A percentile compares a stretch with the other conserved stretches of the same genome.
Evolutionary conservation across 352 stramenopile species (phyloP).

Genomic region (Pythium periplocum): DNA sequence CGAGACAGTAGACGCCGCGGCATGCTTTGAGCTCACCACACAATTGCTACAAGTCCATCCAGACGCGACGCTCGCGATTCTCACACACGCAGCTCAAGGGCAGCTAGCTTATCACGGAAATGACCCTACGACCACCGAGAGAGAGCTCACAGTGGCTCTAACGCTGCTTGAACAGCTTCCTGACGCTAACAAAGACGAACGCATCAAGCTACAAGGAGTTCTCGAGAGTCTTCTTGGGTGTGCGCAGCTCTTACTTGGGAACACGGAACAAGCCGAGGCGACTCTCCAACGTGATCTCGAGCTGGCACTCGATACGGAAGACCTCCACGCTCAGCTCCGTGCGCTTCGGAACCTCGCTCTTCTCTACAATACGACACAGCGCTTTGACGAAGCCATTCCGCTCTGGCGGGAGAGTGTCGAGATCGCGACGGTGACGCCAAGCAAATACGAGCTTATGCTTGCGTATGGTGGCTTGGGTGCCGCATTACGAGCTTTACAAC

Average conservation of each 20-base stretch:
- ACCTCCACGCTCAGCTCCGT: conserved; percentile 46
- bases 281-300: conserved; percentile 49
- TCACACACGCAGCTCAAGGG: no score
- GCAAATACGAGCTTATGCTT: conserved; percentile 33
- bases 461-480: conserved; percentile 39
- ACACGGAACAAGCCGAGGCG: conserved; percentile 27
- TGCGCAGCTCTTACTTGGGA: conserved; percentile 41
- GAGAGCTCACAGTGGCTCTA: no score
- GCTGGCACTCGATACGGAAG: conserved; percentile 39
- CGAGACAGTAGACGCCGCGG: no score
- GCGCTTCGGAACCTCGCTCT: conserved; percentile 49
- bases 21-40: no score
- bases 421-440: conserved; percentile 34
- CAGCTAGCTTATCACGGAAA: no score
- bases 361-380: conserved; percentile 30
- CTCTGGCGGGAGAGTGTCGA: conserved; percentile 52
- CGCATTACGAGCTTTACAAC: conserved; percentile 27
- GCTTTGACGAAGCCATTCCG: conserved; percentile 38
- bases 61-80: no score
- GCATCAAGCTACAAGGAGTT: conserved; percentile 38
- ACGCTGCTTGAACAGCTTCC: no score
- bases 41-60: no score
- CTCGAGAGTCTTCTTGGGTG: conserved; percentile 41
- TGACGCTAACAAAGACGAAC: conserved; percentile 13
- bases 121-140: no score